Evolutionary conservation across 2,329 filamentous ascomycete genomes (phyloP).

Genomic region (Sporothrix mexicana): DNA sequence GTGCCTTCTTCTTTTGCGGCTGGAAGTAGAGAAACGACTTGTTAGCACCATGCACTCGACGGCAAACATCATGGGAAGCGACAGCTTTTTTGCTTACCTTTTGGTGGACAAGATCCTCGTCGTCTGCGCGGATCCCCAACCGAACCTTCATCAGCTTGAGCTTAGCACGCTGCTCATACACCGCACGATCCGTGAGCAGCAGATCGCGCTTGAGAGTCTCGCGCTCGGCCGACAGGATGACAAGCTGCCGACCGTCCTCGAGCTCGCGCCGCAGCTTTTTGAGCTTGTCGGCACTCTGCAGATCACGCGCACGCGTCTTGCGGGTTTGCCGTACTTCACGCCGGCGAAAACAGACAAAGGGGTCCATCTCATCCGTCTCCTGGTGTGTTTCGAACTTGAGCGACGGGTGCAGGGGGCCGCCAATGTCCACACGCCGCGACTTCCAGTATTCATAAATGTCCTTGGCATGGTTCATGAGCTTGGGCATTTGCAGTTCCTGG

Average conservation of each 20-base stretch:
- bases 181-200: constrained; percentile 72
- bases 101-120: constrained; percentile 93
- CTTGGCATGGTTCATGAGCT: constrained; percentile 67
- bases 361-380: constrained; percentile 93
- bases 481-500: constrained; percentile 55
- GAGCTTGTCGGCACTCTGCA: constrained; percentile 91
- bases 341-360: constrained; percentile 96
- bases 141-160: constrained; percentile 89
- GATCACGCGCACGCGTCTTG: constrained; percentile 92
- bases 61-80: not conserved
- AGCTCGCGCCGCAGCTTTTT: constrained; percentile 89
- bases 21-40: constrained; percentile 50
- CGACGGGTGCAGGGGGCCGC: constrained; percentile 75
- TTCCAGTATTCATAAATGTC: constrained; percentile 92
- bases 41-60: constrained; percentile 31
- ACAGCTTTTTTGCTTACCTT: constrained; percentile 64
- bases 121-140: constrained; percentile 87
- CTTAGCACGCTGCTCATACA: constrained; percentile 82
- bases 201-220: constrained; percentile 80
- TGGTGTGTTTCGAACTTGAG: constrained; percentile 95
- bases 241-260: constrained; percentile 82
- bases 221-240: constrained; percentile 77
- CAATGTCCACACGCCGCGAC: constrained; percentile 66
- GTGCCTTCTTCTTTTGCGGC: constrained; percentile 73
- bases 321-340: constrained; percentile 92